Base-by-base conservation (phyloP, 2,329 filamentous ascomycete genomes). In the Pleurostoma richardsiae region DNA sequence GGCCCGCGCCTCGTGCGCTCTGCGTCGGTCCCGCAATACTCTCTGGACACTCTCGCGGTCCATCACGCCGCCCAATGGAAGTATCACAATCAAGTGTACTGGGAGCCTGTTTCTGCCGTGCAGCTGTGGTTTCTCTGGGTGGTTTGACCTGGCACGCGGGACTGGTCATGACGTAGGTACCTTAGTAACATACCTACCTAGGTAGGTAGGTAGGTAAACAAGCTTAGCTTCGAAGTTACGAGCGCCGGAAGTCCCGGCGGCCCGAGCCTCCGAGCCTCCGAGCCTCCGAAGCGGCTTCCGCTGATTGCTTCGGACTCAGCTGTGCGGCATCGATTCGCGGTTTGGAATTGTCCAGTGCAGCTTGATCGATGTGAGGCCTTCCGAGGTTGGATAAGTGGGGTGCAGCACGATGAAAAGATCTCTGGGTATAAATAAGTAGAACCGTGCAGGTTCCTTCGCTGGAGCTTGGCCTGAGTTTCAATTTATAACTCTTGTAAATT, bases 401-500 rank as follows among this genome's bases (percentile, higher is more conserved):
- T 8, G 41, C 30, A 30, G n/a, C 19, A 19, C 19, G 19, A 33
- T 33, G n/a, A 1, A 40, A 31, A 46, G 41, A 26, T 30, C 28
- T n/a, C 28, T 33, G 33, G 33, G 33, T 36, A 33, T 40, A 42
- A 38, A 42, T 36, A 27, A 45, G n/a, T 28, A 40, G 41, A 44
- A 43, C 39, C 36, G 41, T 41, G 49, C 55, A 42, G 56, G 65
- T 8, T 36, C n/a, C n/a, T 36, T n/a, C 33, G n/a, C n/a, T 36
- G 8, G 33, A 36, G 8, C 33, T 36, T n/a, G n/a, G 8, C 33
- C 8, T 8, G 8, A 8, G 8, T n/a, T n/a, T 36, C n/a, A 8
- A 8, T 2, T 36, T 36, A 8, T 36, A 36, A n/a, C 33, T 36
- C 36, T 56, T 67, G 42, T 64, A 66, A 19, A 19, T 19, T 19